phyloP scores from a whole-genome alignment of 1,284 basidiomycete genomes.

The Takashimella tepidaria region DNA sequence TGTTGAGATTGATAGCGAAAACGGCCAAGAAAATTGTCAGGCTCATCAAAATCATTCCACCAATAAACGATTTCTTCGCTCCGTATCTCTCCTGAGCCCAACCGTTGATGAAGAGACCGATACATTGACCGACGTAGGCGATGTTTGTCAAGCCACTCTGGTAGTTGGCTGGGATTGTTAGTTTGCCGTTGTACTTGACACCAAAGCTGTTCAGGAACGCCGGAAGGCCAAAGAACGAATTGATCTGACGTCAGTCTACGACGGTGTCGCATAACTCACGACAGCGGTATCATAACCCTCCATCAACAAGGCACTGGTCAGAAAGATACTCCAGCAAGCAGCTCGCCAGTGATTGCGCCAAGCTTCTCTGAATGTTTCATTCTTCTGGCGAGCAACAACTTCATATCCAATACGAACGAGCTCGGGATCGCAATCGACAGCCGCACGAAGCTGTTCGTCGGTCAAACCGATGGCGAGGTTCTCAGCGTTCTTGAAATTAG shows the following conservation, averaged over 20 bases:
- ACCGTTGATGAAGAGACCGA: constrained; percentile 17
- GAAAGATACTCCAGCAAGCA: constrained; percentile 48
- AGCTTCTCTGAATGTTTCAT: constrained; percentile 40
- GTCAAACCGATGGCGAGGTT: constrained; percentile 14
- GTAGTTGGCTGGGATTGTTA: constrained; percentile 18
- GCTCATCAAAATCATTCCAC: constrained; percentile 18
- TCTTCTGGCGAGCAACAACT: constrained; percentile 6
- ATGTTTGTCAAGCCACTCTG: constrained; percentile 20
- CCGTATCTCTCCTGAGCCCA: constrained; percentile 18
- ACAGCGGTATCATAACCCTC: constrained; percentile 44
- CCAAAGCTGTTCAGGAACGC: constrained; percentile 31
- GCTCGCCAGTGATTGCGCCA: constrained; percentile 48
- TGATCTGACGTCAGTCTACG: constrained; percentile 31
- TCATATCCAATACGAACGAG: constrained; percentile 10
- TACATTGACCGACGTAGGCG: constrained; percentile 8
- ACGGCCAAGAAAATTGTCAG: constrained; percentile 20
- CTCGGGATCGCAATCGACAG: constrained; percentile 13
- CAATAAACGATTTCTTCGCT: constrained; percentile 12
- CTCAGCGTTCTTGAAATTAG: constrained; percentile 1
- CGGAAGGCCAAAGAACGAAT: constrained; percentile 47
- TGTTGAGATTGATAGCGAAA: constrained; percentile 16
- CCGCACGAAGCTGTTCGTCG: constrained; percentile 19
- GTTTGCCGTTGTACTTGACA: constrained; percentile 12
- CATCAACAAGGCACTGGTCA: constrained; percentile 30
- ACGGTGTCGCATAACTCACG: constrained; percentile 38